Base-by-base conservation (phyloP, 306 rosid genomes). In the apple (Malus domestica) region DNA sequence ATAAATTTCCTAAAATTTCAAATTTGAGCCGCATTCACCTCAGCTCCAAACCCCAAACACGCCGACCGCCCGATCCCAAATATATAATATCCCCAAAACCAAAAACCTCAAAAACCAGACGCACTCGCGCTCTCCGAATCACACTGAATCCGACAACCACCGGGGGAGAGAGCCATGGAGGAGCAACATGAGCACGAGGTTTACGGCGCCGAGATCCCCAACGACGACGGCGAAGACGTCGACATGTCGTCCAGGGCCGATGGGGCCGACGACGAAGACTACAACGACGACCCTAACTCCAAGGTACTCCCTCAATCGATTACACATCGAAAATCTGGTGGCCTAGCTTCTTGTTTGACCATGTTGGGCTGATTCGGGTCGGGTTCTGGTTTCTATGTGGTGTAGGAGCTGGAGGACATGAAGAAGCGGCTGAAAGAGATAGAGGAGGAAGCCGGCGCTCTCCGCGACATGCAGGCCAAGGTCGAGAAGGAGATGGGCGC, bases 401-500 rank as follows among this genome's bases (percentile, higher is more conserved):
- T 62, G 38, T 32, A 96, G 98, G 99, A 96, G 76, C 81, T 96
- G 93, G 99, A 93, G 91, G 98, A 96, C 67, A 96, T 96, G 99
- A 96, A 92, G 87, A 96, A 90, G 90, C 83, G 98, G 91, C 90
- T 96, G 54, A 92, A 96, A 83, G 97, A 92, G 89, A 96, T 96
- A 80, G 99, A 95, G 65, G 98, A 95, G 42, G 98, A 95, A 76
- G 98, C 98, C 13, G 85, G 92, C 12, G 97, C 98, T 30, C 98
- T 96, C 59, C 93, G 99, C 52, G 99, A 96, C 72, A 90, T 96
- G 97, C 99, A 96, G 89, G 97, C 99, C 45, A 96, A 96, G 90
- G 99, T 92, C 29, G 98, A 92, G 88, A 96, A 96, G 84, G 99
- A 96, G 88, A 96, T 96, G 99, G 98, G 99, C 3, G 89, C 89